Conservation (phyloP, 495 filamentous ascomycete genomes). For the Xylaria castorea region DNA sequence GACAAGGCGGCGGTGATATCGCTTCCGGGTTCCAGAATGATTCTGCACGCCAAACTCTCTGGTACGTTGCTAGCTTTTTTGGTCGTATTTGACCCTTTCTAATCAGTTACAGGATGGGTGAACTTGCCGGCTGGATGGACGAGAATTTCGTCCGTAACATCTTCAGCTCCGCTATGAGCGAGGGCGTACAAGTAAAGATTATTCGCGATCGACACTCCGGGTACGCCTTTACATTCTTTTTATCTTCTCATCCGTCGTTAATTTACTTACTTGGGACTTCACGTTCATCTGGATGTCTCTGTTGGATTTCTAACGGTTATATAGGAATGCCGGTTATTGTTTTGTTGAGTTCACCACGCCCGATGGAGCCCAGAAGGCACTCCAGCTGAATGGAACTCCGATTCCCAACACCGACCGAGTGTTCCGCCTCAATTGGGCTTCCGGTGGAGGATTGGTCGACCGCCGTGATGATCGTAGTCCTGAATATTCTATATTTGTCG, state of each 20-base stretch:
- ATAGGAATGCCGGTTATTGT: constrained; percentile 96
- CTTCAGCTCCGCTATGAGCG: constrained; percentile 83
- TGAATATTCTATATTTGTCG: constrained; percentile 96
- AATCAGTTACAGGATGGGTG: constrained; percentile 85
- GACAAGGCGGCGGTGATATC: constrained; percentile 37
- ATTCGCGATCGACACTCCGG: constrained; percentile 99
- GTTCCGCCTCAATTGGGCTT: constrained; percentile 99
- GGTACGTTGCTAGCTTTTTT: constrained; percentile 39
- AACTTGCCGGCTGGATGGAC: constrained; percentile 99
- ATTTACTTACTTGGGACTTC: not conserved
- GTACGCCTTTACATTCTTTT: constrained; percentile 62
- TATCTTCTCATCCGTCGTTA: not conserved
- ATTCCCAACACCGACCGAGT: constrained; percentile 94
- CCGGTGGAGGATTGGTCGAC: constrained; percentile 93
- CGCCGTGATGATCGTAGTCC: constrained; percentile 95
- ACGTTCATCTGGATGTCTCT: not conserved
- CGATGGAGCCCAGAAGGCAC: constrained; percentile 87
- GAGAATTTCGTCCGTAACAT: constrained; percentile 97
- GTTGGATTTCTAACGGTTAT: not conserved
- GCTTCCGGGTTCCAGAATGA: constrained; percentile 34
- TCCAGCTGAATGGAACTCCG: constrained; percentile 83
- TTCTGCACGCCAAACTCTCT: constrained; percentile 48
- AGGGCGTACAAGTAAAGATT: constrained; percentile 98
- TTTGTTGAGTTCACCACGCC: constrained; percentile 92
- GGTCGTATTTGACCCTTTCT: not conserved